A percentile compares a stretch with the other conserved stretches of the same genome.
Evolutionary conservation across 352 stramenopile species (phyloP).

Genomic region (Pythium rishiriense): DNA sequence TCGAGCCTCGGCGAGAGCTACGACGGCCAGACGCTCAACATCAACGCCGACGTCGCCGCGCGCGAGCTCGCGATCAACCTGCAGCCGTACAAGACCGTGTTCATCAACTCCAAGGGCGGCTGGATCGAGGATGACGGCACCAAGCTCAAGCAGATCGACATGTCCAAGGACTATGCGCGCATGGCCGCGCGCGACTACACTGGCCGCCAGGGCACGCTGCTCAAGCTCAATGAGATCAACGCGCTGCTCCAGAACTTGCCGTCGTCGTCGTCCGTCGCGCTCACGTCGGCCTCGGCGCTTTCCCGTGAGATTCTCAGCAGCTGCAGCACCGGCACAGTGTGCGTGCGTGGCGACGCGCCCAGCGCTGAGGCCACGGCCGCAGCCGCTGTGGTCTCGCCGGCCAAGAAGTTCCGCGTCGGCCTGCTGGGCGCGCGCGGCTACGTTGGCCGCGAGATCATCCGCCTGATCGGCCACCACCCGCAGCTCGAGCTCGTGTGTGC

Average conservation of each 20-base stretch:
- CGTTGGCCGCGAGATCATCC: slow-evolving; percentile 86
- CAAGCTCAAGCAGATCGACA: slow-evolving; percentile 83
- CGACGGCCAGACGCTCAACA: slow-evolving; percentile 83
- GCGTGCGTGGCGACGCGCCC: slow-evolving; percentile 50
- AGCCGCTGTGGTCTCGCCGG: slow-evolving; percentile 21
- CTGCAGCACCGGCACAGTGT: slow-evolving; percentile 85
- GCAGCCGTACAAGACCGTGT: slow-evolving; percentile 88
- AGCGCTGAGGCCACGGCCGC: slow-evolving; percentile 8
- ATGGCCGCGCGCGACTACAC: slow-evolving; percentile 86
- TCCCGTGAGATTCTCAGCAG: slow-evolving; percentile 85
- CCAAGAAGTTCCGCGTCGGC: slow-evolving; percentile 76
- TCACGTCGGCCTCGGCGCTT: slow-evolving; percentile 81
- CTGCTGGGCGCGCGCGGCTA: slow-evolving; percentile 86
- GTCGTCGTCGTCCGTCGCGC: slow-evolving; percentile 76
- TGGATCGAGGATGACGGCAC: slow-evolving; percentile 87
- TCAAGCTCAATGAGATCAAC: slow-evolving; percentile 92
- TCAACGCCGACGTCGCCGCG: slow-evolving; percentile 87
- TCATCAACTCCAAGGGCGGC: slow-evolving; percentile 88
- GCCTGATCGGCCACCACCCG: slow-evolving; percentile 73
- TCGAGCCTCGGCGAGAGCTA: slow-evolving; percentile 80
- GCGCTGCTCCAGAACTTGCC: slow-evolving; percentile 75
- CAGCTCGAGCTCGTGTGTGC: slow-evolving; percentile 83
- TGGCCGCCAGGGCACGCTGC: slow-evolving; percentile 86
- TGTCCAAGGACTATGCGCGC: slow-evolving; percentile 73
- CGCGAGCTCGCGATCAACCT: slow-evolving; percentile 77